Percentiles rank a stretch among this genome's conserved stretches.
Conservation (phyloP, 192 early-diverging fungal species). For the Podila clonocystis region DNA sequence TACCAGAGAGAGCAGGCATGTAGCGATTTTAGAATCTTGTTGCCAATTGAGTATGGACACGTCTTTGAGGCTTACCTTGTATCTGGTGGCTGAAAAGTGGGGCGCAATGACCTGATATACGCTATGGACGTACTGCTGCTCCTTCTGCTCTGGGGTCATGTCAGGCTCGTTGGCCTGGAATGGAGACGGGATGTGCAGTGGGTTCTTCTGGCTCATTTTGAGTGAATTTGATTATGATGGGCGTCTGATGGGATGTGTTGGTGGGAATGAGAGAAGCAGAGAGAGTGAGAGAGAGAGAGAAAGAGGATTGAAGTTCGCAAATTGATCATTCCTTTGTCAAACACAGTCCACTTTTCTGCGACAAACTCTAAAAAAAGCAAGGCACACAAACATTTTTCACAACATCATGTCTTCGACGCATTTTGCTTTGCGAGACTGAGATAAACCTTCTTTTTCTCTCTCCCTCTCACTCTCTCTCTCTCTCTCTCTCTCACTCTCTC, state of each 20-base stretch:
- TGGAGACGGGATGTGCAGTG: constrained; percentile 39
- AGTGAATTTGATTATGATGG: background rate
- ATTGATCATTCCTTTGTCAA: too few species aligned
- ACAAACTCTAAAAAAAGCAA: too few species aligned
- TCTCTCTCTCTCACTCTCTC: background rate
- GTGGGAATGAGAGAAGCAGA: too few species aligned
- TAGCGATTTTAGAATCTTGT: too few species aligned
- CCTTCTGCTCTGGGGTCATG: constrained; percentile 58
- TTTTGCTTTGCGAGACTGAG: too few species aligned
- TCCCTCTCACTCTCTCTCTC: background rate
- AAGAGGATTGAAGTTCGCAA: background rate
- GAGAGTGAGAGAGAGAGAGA: background rate
- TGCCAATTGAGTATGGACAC: too few species aligned
- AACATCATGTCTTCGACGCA: too few species aligned
- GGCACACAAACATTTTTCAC: too few species aligned
- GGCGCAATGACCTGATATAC: constrained; percentile 94
- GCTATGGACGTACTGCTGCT: constrained; percentile 85
- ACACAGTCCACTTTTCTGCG: too few species aligned
- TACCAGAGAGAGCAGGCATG: constrained; percentile 20
- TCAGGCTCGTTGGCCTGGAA: constrained; percentile 28
- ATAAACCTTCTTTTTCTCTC: background rate
- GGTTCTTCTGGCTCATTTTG: constrained; percentile 29
- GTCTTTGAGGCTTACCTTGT: constrained; percentile 69
- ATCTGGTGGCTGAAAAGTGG: constrained; percentile 95
- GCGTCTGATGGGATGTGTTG: background rate